These are phyloP conservation scores for Aspergillus persii DNA, from an alignment of 2,329 filamentous ascomycete genomes.

Conservation along the genomic window DNA sequence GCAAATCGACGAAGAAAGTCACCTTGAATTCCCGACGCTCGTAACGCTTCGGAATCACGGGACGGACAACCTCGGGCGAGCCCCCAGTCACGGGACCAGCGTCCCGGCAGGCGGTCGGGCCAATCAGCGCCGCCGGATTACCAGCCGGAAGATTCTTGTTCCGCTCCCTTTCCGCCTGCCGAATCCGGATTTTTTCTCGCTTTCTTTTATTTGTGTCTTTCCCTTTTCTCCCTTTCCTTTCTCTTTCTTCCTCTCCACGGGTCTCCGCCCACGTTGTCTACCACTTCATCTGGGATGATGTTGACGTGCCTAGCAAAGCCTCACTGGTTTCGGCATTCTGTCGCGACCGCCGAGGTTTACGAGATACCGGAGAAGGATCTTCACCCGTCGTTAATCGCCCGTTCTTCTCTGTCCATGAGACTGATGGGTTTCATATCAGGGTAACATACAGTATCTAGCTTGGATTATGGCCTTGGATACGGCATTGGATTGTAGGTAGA, in stretches of 20 bases:
- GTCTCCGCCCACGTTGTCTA: conserved; percentile 42
- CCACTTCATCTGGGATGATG: conserved; percentile 36
- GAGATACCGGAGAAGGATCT: conserved; percentile 41
- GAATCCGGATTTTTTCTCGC: conserved; percentile 7
- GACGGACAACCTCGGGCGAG: conserved; percentile 42
- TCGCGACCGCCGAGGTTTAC: conserved; percentile 40
- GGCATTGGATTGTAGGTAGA: not conserved
- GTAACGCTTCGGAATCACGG: conserved; percentile 37
- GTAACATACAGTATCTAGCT: conserved; percentile 34
- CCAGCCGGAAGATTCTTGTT: conserved; percentile 38
- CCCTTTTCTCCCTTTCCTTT: conserved; percentile 8
- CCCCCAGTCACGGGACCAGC: conserved; percentile 34
- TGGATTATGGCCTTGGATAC: not conserved
- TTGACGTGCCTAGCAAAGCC: conserved; percentile 37
- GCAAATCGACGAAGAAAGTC: conserved; percentile 18
- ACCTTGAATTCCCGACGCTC: conserved; percentile 23
- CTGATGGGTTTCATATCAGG: conserved; percentile 51
- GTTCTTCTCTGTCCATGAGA: conserved; percentile 46
- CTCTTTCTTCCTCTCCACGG: conserved; percentile 30
- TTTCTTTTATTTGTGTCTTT: conserved; percentile 23
- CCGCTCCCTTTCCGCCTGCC: conserved; percentile 20
- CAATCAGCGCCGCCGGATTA: conserved; percentile 38
- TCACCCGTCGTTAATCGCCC: conserved; percentile 52
- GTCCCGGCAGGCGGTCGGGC: conserved; percentile 10
- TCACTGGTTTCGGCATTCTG: conserved; percentile 47